A percentile compares a stretch with the other conserved stretches of the same genome.
Evolutionary conservation across 2,329 filamentous ascomycete genomes (phyloP).

Genomic region (Xylariaceae sp.): DNA sequence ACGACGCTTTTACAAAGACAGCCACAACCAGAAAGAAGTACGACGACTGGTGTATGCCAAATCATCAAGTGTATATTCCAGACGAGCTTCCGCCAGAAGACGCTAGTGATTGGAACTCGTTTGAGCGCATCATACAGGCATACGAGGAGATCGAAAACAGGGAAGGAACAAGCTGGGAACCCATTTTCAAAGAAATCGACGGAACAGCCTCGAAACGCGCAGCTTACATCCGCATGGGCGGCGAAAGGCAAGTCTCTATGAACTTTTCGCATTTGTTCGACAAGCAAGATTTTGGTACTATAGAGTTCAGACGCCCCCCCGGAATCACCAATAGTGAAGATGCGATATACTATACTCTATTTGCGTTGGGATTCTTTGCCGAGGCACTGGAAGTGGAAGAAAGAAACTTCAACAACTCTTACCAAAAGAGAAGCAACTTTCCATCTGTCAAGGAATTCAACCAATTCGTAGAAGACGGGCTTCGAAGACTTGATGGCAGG

Average conservation of each 20-base stretch:
- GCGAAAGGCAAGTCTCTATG: not conserved
- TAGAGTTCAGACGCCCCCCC: not conserved
- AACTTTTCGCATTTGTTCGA: not conserved
- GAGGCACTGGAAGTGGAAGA: not conserved
- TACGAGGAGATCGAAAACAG: not conserved
- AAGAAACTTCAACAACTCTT: too few species aligned
- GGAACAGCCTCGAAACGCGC: not conserved
- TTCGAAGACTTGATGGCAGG: not conserved
- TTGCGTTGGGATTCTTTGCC: not conserved
- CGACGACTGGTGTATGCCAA: not conserved
- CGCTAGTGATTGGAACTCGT: not conserved
- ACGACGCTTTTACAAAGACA: not conserved
- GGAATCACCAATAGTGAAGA: not conserved
- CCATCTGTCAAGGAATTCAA: not conserved
- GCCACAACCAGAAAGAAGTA: not conserved
- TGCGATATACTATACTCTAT: not conserved
- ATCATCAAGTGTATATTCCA: not conserved
- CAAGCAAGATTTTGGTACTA: not conserved
- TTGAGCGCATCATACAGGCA: not conserved
- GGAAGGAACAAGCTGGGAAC: not conserved
- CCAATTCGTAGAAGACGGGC: not conserved
- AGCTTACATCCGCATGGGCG: not conserved
- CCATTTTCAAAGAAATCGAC: not conserved
- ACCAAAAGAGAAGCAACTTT: not conserved
- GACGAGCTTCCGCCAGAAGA: not conserved